Percentiles rank a stretch among this genome's conserved stretches.
Evolutionary conservation across 108 stramenopile genomes (phyloP).

Genomic region (Pseudonitzschia multistriata): DNA sequence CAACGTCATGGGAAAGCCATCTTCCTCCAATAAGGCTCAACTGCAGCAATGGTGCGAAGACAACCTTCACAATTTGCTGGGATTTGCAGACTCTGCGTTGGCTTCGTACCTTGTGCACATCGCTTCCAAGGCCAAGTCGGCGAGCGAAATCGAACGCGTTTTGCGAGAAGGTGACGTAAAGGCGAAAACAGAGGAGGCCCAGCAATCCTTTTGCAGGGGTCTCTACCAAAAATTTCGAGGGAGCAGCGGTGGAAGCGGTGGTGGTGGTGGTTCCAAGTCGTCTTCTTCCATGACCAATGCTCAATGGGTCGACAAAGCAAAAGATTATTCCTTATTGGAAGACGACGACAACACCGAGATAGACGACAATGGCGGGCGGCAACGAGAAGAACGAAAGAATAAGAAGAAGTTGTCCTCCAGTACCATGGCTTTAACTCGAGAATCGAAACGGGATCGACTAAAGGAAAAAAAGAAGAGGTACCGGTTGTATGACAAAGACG

Average conservation of each 20-base stretch:
- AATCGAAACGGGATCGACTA: slow-evolving; percentile 23
- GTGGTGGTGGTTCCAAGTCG: too few species aligned
- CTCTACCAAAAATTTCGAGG: slow-evolving; percentile 8
- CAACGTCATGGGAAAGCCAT: not conserved
- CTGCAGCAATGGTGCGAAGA: slow-evolving; percentile 70
- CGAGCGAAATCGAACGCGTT: slow-evolving; percentile 39
- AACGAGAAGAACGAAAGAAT: not conserved
- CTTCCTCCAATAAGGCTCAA: not conserved
- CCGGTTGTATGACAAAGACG: slow-evolving; percentile 17
- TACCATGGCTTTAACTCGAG: too few species aligned
- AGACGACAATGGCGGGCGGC: slow-evolving; percentile 3
- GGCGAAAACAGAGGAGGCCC: slow-evolving; percentile 23
- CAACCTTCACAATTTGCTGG: slow-evolving; percentile 71
- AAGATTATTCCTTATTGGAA: slow-evolving; percentile 29
- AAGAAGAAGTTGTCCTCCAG: slow-evolving; percentile 5
- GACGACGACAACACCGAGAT: slow-evolving; percentile 26
- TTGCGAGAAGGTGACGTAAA: slow-evolving; percentile 58
- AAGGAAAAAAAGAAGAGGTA: slow-evolving; percentile 32
- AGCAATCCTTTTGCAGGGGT: slow-evolving; percentile 22
- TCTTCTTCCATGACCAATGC: slow-evolving; percentile 35
- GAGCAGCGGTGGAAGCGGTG: not conserved
- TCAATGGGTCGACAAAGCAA: slow-evolving; percentile 38
- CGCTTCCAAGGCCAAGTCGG: slow-evolving; percentile 39
- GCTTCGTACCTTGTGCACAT: slow-evolving; percentile 68
- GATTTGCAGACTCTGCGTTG: slow-evolving; percentile 72